Evolutionary conservation across 352 stramenopile species (phyloP).

Genomic region (Blastocystis sp.): DNA sequence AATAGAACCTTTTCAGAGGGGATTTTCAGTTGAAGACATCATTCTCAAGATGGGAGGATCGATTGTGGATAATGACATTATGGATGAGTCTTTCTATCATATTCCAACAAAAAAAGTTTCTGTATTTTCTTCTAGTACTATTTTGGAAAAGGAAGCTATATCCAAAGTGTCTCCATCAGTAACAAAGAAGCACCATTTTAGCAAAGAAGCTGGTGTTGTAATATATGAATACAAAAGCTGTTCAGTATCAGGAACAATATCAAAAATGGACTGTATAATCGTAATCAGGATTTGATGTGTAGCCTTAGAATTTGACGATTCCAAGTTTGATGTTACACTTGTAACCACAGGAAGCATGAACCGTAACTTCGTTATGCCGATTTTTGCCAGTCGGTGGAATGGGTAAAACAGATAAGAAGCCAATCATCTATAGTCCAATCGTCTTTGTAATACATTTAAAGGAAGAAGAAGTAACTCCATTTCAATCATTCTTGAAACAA

Average conservation of each 20-base stretch:
- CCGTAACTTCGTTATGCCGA: background rate
- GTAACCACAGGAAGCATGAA: constrained; percentile 1
- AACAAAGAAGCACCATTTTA: too few species aligned
- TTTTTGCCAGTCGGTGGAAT: background rate
- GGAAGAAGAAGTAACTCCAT: background rate
- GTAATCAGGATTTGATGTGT: background rate
- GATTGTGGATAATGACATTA: too few species aligned
- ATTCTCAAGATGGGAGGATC: too few species aligned
- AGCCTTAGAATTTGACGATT: background rate
- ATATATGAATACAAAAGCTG: background rate
- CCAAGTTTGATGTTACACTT: background rate
- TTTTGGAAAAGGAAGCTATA: too few species aligned
- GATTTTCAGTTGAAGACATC: too few species aligned
- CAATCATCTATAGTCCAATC: constrained; percentile 30
- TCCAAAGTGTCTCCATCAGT: too few species aligned
- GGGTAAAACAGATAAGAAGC: background rate
- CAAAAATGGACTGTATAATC: background rate
- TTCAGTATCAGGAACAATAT: background rate
- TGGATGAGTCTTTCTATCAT: too few species aligned
- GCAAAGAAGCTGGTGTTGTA: background rate
- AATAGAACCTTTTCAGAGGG: too few species aligned
- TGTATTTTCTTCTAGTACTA: too few species aligned
- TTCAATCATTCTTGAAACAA: background rate
- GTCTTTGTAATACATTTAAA: constrained; percentile 51
- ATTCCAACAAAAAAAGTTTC: too few species aligned